Evolutionary conservation across 2,329 filamentous ascomycete genomes (phyloP), one percentile per base, ranked within the genome.

Genomic region (Neopestalotiopsis rosae): DNA sequence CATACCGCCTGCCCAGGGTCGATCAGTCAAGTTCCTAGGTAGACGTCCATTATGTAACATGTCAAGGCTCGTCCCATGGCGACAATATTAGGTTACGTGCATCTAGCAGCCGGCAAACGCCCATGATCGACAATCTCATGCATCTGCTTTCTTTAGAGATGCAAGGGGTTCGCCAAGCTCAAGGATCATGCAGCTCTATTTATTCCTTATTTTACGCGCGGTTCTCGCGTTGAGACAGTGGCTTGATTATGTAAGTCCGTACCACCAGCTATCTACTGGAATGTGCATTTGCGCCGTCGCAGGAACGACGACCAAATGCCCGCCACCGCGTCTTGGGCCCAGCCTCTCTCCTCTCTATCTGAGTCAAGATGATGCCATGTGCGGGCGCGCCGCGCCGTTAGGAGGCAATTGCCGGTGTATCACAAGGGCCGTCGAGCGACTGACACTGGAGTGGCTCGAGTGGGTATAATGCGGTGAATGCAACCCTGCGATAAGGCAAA

Each of bases 401-500:
- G 24, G 24, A 66, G 24, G 14, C 24, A 38, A 56, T 34, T 58
- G 28, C 42, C 45, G 49, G 63, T 28, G 17, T 13, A 49, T 24
- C n/a, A 57, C 24, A 40, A 34, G 14, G 13, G n/a, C 14, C 12
- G 24, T 6, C 28, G n/a, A 30, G 13, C 14, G 14, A 49, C 38
- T 24, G 45, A 38, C 45, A 52, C 45, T 10, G 45, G 38, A 66
- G 63, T 66, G 63, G 24, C 24, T 28, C 24, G 24, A 28, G 24
- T 28, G 63, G 63, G 6, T 58, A 49, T 66, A 56, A 52, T 66
- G 63, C 42, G 63, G 63, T 66, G 52, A 34, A 66, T 66, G 63
- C 63, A 24, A 66, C 63, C 45, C 42, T 66, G 49, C 63, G 63
- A 66, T 66, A 66, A 66, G 63, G 34, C 34, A 38, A 28, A 34